These are phyloP conservation scores for Pascua sp. DNA, from an alignment of 1,284 basidiomycete genomes.

Conservation along the genomic window DNA sequence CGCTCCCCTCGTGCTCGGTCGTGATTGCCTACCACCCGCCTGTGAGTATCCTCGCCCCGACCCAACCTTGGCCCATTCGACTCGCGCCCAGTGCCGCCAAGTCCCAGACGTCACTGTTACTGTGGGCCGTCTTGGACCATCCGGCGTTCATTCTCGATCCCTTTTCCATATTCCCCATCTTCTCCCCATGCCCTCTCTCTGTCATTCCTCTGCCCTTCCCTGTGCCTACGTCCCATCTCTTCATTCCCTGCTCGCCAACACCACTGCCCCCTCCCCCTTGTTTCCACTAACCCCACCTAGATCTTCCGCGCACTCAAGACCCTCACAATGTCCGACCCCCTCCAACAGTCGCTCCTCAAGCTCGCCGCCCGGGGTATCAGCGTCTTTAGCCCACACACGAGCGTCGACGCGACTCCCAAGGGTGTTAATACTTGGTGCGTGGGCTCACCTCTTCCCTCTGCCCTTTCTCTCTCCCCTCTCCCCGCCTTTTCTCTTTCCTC, in stretches of 20 bases:
- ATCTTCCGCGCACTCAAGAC: conserved; percentile 80
- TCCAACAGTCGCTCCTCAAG: conserved; percentile 74
- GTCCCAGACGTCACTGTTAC: no score
- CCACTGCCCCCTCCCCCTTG: not conserved
- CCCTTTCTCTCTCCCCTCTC: not conserved
- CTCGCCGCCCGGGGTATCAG: conserved; percentile 78
- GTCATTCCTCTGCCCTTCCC: no score
- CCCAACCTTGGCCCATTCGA: no score
- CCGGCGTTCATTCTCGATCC: no score
- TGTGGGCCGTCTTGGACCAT: no score
- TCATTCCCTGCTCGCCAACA: not conserved
- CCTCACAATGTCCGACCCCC: conserved; percentile 70
- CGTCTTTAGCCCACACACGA: conserved; percentile 82
- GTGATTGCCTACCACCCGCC: conserved; percentile 87
- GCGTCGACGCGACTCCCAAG: conserved; percentile 72
- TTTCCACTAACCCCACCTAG: conserved; percentile 12
- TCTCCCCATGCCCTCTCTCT: not conserved
- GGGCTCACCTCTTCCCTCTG: conserved; percentile 24
- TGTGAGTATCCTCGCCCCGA: conserved; percentile 21
- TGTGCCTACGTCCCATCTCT: no score
- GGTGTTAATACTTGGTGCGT: conserved; percentile 77
- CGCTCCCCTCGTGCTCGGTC: conserved; percentile 57
- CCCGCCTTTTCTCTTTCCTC: no score
- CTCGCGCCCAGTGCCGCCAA: no score
- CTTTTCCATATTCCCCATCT: not conserved